Conservation (phyloP, 352 stramenopile genomes). For the Phytophthora parvispora region DNA sequence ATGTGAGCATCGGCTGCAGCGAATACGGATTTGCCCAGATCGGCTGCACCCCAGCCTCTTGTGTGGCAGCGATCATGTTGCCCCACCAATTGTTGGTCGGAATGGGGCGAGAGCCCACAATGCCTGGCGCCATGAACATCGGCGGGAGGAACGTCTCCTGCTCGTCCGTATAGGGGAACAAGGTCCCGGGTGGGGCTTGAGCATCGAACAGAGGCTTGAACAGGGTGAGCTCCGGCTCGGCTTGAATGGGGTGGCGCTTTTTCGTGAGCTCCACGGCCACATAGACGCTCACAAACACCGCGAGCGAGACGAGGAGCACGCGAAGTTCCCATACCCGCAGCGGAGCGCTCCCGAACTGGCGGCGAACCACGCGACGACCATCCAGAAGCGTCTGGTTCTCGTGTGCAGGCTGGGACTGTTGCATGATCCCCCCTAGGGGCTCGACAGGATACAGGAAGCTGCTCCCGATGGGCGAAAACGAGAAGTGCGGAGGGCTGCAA, state of each 20-base stretch:
- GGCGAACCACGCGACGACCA: background rate
- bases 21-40: constrained; percentile 69
- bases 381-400: constrained; percentile 5
- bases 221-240: constrained; percentile 38
- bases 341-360: background rate
- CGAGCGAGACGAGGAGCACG: constrained; percentile 21
- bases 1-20: constrained; percentile 29
- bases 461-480: background rate
- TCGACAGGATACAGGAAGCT: background rate
- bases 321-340: constrained; percentile 11
- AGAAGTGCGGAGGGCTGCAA: background rate
- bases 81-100: constrained; percentile 73
- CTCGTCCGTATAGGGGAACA: constrained; percentile 35
- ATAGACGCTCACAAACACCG: constrained; percentile 26
- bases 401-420: background rate
- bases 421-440: too few species aligned
- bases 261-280: constrained; percentile 9
- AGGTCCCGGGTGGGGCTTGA: constrained; percentile 23
- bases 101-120: constrained; percentile 44
- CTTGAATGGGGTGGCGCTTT: background rate
- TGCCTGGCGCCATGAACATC: constrained; percentile 38
- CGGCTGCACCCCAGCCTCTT: constrained; percentile 35
- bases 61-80: constrained; percentile 53
- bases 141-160: constrained; percentile 43
- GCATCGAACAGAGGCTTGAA: constrained; percentile 35